These are phyloP conservation scores for Inga leiocalycina DNA, from an alignment of 306 rosid species.

Conservation along the genomic window DNA sequence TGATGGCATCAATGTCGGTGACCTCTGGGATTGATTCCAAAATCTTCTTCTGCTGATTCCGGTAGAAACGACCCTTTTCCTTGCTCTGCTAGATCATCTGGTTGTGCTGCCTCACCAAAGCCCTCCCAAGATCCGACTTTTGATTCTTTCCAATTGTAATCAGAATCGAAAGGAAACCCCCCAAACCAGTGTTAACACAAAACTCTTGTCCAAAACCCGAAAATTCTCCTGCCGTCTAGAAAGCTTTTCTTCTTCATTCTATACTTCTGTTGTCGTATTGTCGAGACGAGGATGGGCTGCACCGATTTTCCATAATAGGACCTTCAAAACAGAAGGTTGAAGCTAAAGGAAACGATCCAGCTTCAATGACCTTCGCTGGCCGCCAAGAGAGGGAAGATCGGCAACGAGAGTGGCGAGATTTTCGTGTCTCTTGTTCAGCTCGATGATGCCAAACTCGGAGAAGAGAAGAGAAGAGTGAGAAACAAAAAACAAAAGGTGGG, in stretches of 20 bases:
- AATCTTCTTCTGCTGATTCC: conserved; percentile 68
- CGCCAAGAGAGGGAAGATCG: no score
- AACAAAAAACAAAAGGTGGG: no score
- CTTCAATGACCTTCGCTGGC: no score
- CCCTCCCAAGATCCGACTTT: conserved; percentile 74
- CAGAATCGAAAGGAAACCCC: neutral
- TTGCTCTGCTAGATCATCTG: conserved; percentile 78
- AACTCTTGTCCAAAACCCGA: neutral
- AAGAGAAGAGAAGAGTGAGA: no score
- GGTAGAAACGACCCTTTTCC: conserved; percentile 71
- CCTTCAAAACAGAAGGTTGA: no score
- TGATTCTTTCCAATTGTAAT: conserved; percentile 71
- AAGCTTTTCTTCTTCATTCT: neutral
- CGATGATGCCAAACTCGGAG: no score
- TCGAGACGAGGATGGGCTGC: neutral
- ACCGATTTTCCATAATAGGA: no score
- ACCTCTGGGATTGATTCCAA: conserved; percentile 87
- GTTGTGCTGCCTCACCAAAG: conserved; percentile 89
- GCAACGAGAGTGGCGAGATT: no score
- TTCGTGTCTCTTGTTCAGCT: no score
- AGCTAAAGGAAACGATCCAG: no score
- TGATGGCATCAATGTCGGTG: conserved; percentile 84
- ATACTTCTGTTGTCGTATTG: neutral
- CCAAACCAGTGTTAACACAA: neutral
- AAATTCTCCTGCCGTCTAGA: neutral